These are phyloP conservation scores for Leptosphaerulina australis DNA, from an alignment of 2,329 filamentous ascomycete species.

Conservation along the genomic window DNA sequence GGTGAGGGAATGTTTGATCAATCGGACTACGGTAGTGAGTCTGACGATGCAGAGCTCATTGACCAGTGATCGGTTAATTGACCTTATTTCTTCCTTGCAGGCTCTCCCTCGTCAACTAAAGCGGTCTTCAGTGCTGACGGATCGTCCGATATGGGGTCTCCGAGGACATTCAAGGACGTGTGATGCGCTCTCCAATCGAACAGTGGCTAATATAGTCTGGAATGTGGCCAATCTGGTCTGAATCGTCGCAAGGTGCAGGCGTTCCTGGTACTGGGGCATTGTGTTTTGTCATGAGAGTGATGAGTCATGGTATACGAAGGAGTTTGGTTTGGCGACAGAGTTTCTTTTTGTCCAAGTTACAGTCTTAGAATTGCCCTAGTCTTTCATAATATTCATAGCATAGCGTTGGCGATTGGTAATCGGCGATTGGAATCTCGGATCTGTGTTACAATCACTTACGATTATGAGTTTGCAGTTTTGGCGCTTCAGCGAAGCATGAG, in stretches of 20 bases:
- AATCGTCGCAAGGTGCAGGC: no score
- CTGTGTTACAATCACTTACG: conserved; percentile 2
- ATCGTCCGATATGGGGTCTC: no score
- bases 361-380: no score
- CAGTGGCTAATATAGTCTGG: no score
- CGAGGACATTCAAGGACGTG: no score
- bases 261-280: no score
- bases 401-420: conserved; percentile 19
- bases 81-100: background rate
- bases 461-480: conserved; percentile 8
- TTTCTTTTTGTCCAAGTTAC: no score
- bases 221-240: no score
- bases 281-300: no score
- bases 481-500: conserved; percentile 11
- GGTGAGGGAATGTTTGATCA: conserved; percentile 40
- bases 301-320: background rate
- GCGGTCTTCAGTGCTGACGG: background rate
- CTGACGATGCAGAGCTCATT: conserved; percentile 39
- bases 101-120: background rate
- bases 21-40: conserved; percentile 49
- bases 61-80: conserved; percentile 14
- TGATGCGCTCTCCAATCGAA: no score
- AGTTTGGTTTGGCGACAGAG: background rate
- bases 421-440: background rate
- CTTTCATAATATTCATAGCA: conserved; percentile 16